Conservation (phyloP, 441 rosid genomes). For the Gossypium lobatum region DNA sequence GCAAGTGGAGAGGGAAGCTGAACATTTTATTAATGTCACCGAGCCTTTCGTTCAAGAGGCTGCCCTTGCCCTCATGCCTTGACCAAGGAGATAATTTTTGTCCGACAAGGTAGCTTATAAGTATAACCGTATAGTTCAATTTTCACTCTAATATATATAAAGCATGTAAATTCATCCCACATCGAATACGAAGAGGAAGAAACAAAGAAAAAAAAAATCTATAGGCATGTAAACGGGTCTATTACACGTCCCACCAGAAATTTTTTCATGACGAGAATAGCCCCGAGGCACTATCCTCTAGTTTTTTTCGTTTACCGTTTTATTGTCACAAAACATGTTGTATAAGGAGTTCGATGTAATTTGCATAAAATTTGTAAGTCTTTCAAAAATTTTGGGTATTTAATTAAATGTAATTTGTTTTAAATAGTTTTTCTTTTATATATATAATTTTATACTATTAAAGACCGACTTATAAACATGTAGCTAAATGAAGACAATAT, state of each 20-base stretch:
- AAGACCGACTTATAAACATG: no score
- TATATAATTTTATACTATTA: no score
- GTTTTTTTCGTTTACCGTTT: no score
- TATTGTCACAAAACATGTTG: no score
- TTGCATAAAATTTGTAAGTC: no score
- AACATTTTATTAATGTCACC: slow-evolving; percentile 64
- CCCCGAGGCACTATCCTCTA: no score
- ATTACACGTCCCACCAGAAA: no score
- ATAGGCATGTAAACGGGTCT: neutral
- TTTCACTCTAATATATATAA: neutral
- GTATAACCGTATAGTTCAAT: neutral
- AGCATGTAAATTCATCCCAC: neutral
- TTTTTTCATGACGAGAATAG: no score
- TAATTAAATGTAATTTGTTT: no score
- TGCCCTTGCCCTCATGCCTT: slow-evolving; percentile 59
- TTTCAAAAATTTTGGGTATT: no score
- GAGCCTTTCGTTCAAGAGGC: slow-evolving; percentile 73
- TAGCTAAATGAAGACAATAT: neutral
- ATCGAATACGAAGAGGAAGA: neutral
- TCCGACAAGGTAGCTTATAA: neutral
- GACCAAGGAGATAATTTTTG: neutral
- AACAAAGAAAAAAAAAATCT: neutral
- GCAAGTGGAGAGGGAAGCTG: slow-evolving; percentile 80
- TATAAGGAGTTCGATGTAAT: no score
- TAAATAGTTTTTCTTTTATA: no score